Evolutionary conservation across 306 rosid species (phyloP).

Genomic region (Betula pendula): DNA sequence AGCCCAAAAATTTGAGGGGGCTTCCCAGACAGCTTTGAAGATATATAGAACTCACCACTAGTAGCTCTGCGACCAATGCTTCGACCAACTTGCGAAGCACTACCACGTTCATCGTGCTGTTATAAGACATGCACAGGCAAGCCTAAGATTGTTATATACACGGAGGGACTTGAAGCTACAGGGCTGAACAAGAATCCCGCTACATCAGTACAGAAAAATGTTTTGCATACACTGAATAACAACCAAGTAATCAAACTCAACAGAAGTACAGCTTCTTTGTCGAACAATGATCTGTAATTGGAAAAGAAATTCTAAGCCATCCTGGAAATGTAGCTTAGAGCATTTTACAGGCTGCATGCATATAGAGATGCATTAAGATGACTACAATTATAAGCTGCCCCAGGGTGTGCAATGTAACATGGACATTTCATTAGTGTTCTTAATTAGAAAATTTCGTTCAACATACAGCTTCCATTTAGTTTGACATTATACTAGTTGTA

Average conservation of each 20-base stretch:
- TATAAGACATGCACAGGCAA: constrained; percentile 74
- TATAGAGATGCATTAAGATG: neutral
- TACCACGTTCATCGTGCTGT: constrained; percentile 67
- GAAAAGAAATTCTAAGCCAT: neutral
- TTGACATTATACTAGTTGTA: neutral
- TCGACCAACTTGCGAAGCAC: constrained; percentile 55
- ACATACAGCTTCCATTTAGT: constrained; percentile 2
- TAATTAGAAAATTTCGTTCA: neutral
- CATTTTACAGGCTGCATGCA: neutral
- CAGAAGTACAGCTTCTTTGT: neutral
- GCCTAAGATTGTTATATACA: constrained; percentile 64
- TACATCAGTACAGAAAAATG: constrained; percentile 52
- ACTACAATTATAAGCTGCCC: neutral
- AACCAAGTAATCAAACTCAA: constrained; percentile 25
- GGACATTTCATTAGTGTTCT: neutral
- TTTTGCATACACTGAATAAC: constrained; percentile 38
- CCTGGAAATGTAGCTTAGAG: constrained; percentile 7
- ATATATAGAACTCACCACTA: constrained; percentile 56
- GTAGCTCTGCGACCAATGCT: constrained; percentile 45
- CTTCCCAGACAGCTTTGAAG: neutral
- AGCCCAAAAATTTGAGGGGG: neutral
- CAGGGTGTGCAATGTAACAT: neutral
- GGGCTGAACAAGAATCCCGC: constrained; percentile 56
- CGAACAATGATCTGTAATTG: constrained; percentile 4
- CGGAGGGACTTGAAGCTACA: constrained; percentile 49